Conservation (phyloP, 768 basidiomycete species). For the Rhizopogon roseolus region DNA sequence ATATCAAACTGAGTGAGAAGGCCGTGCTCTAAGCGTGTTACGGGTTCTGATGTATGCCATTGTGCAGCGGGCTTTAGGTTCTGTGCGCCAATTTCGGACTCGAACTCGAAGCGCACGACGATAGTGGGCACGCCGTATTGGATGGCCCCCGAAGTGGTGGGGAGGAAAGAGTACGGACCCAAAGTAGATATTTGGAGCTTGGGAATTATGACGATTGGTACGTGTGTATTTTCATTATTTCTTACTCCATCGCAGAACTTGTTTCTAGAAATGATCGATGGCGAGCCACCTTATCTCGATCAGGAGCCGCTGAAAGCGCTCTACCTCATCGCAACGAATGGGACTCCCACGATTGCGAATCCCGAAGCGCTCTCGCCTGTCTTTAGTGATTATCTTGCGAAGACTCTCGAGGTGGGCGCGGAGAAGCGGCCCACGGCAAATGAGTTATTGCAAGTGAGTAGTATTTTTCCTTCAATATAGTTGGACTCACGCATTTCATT, state of each 20-base stretch:
- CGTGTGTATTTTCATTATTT: conserved; percentile 15
- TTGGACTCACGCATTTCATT: conserved; percentile 4
- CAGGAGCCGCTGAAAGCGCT: conserved; percentile 96
- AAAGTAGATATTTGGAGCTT: conserved; percentile 97
- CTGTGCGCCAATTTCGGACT: conserved; percentile 92
- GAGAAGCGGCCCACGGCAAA: conserved; percentile 90
- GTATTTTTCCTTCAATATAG: no score
- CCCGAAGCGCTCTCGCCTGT: conserved; percentile 70
- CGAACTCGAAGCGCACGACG: conserved; percentile 88
- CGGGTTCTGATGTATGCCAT: not conserved
- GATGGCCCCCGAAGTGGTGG: conserved; percentile 99
- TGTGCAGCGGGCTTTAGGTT: conserved; percentile 93
- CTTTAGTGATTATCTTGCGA: conserved; percentile 87
- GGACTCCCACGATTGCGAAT: conserved; percentile 94
- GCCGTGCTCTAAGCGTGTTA: not conserved
- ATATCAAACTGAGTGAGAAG: conserved; percentile 94
- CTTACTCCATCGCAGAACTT: conserved; percentile 1
- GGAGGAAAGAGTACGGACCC: conserved; percentile 94
- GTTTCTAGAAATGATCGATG: conserved; percentile 90
- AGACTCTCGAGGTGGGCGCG: conserved; percentile 89
- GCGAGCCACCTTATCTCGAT: conserved; percentile 93
- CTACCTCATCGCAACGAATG: conserved; percentile 97
- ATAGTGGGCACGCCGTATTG: conserved; percentile 99
- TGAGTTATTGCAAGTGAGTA: conserved; percentile 66
- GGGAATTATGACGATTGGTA: conserved; percentile 95